phyloP scores from a whole-genome alignment of 768 basidiomycete species.

The Scleroderma citrinum region DNA sequence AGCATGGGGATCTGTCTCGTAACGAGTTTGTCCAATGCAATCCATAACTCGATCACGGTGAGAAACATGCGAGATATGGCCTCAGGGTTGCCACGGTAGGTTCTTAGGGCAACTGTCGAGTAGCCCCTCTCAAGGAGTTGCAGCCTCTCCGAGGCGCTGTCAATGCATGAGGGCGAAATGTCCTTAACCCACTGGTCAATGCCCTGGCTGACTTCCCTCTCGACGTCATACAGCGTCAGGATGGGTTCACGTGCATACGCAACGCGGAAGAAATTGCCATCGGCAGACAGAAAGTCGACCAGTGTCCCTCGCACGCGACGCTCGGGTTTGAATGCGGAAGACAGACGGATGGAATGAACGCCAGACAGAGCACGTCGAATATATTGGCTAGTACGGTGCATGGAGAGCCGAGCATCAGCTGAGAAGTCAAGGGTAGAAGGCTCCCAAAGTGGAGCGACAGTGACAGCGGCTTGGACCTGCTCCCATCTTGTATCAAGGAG shows the following conservation, averaged over 20 bases:
- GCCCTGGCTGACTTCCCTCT: conserved; percentile 24
- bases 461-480: conserved; percentile 16
- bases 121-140: conserved; percentile 23
- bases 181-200: conserved; percentile 31
- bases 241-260: conserved; percentile 10
- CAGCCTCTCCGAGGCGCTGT: conserved; percentile 17
- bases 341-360: background rate
- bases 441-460: conserved; percentile 24
- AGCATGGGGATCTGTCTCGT: conserved; percentile 23
- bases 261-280: conserved; percentile 6
- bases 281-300: too few species aligned
- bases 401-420: conserved; percentile 29
- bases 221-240: conserved; percentile 32
- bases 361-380: conserved; percentile 13
- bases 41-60: conserved; percentile 33
- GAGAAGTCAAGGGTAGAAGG: conserved; percentile 23
- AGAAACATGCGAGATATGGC: conserved; percentile 35
- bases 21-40: conserved; percentile 35
- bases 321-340: background rate
- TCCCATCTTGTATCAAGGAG: conserved; percentile 29
- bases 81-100: conserved; percentile 34
- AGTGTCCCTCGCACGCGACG: too few species aligned
- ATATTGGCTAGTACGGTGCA: conserved; percentile 25
- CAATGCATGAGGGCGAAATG: background rate
- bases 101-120: conserved; percentile 15